Conservation (phyloP, 192 early-diverging fungal genomes). For the Podila epigama region DNA sequence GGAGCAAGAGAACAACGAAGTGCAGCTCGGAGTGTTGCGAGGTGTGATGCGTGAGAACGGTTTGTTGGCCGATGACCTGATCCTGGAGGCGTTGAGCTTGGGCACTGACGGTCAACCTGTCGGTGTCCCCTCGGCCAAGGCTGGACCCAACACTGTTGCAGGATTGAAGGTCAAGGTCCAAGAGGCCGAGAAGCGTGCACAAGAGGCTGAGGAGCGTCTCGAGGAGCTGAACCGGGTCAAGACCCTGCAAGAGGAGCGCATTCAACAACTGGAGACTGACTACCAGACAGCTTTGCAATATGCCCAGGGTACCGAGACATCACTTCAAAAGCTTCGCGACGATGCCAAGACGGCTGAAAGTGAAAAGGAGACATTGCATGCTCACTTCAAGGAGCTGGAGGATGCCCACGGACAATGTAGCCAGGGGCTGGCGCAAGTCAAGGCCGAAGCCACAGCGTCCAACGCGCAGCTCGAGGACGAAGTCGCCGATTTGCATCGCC, state of each 20-base stretch:
- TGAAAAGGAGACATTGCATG: slow-evolving; percentile 7
- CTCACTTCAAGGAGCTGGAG: slow-evolving; percentile 11
- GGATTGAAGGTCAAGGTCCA: slow-evolving; percentile 21
- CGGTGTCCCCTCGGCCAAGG: not conserved
- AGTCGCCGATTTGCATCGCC: slow-evolving; percentile 21
- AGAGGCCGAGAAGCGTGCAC: slow-evolving; percentile 28
- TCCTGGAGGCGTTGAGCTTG: slow-evolving; percentile 38
- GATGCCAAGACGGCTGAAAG: slow-evolving; percentile 25
- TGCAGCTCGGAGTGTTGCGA: slow-evolving; percentile 59
- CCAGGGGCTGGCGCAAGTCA: not conserved
- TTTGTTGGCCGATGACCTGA: slow-evolving; percentile 50
- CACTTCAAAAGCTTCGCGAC: slow-evolving; percentile 48
- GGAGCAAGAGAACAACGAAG: slow-evolving; percentile 63
- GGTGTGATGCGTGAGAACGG: slow-evolving; percentile 57
- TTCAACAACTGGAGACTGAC: slow-evolving; percentile 54
- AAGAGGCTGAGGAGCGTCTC: slow-evolving; percentile 23
- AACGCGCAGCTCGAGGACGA: slow-evolving; percentile 28
- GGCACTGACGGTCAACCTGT: slow-evolving; percentile 8
- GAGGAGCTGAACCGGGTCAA: slow-evolving; percentile 19
- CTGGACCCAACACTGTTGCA: slow-evolving; percentile 8
- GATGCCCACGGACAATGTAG: slow-evolving; percentile 3
- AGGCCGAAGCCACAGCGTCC: slow-evolving; percentile 3
- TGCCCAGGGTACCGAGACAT: slow-evolving; percentile 48
- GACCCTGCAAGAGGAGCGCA: slow-evolving; percentile 34
- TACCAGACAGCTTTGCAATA: slow-evolving; percentile 52